phyloP scores from a whole-genome alignment of 805 yeast genomes.

The Wickerhamiella australiensis region DNA sequence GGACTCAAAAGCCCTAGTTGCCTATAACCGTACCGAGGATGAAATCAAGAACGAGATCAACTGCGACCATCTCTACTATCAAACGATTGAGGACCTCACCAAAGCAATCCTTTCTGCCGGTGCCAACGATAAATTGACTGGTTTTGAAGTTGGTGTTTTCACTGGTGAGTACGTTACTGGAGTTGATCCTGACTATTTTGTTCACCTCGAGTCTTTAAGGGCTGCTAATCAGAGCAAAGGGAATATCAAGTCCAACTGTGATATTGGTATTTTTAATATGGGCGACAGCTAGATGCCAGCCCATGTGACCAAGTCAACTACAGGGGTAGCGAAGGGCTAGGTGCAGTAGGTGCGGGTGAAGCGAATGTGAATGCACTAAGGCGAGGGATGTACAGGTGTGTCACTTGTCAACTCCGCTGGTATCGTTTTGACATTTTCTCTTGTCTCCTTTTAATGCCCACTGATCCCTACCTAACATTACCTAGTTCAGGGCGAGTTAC shows the following conservation, averaged over 20 bases:
- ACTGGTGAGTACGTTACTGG: slow-evolving; percentile 95
- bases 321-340: too few relatives aligned
- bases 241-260: slow-evolving; percentile 71
- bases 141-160: slow-evolving; percentile 93
- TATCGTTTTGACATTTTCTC: too few relatives aligned
- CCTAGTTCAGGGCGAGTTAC: too few relatives aligned
- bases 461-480: too few relatives aligned
- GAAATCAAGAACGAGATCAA: slow-evolving; percentile 70
- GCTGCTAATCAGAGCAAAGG: slow-evolving; percentile 53
- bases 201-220: slow-evolving; percentile 70
- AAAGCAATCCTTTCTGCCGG: slow-evolving; percentile 53
- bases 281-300: slow-evolving; percentile 37
- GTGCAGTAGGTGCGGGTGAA: too few relatives aligned
- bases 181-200: slow-evolving; percentile 67
- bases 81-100: slow-evolving; percentile 67
- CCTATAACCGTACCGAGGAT: slow-evolving; percentile 60
- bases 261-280: slow-evolving; percentile 48
- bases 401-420: too few relatives aligned
- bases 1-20: slow-evolving; percentile 86
- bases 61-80: slow-evolving; percentile 85
- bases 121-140: slow-evolving; percentile 31
- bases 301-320: too few relatives aligned
- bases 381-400: too few relatives aligned
- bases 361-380: too few relatives aligned
- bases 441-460: too few relatives aligned